Base-by-base conservation (phyloP, 2,329 filamentous ascomycete species). In the Colletotrichum sp. region DNA sequence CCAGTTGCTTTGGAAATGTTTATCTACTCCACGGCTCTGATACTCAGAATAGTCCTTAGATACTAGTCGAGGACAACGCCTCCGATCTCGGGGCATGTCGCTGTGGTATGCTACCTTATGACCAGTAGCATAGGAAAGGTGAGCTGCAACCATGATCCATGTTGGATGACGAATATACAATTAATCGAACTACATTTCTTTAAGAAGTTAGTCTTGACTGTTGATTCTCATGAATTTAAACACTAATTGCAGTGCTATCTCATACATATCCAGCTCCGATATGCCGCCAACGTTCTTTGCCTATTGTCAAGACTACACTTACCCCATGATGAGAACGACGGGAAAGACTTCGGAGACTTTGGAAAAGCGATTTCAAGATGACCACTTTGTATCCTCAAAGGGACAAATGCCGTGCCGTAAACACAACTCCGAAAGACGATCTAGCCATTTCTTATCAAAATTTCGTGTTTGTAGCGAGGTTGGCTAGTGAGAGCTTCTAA, bases 281-380 rank as follows among this genome's bases (percentile, higher is more conserved):
- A 10, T 44, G 39, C 39, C 5, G 44, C 18, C 3, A 49, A 21
- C 5, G 1, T 49, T 49, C 9, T 44, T 10, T 0, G 44, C 10
- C 10, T 13, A 6, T 21, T 49, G n/a, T 3, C 10, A 13, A 8
- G 18, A n/a, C 44, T 49, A 21, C 1, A 21, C 10, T 0, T 0
- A 0, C n/a, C 6, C 13, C 44, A 8, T 0, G n/a, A 10, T 21
- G n/a, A 49, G 0, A 21, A 1, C 0, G 13, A 2, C 0, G 10
- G 44, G 10, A 49, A 49, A 4, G n/a, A 3, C 10, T 4, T 7
- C 44, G 4, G n/a, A 21, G n/a, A 49, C n/a, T 49, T n/a, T 49
- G 3, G 3, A 49, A 12, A 49, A 6, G 18, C n/a, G n/a, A n/a
- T n/a, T n/a, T n/a, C n/a, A n/a, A n/a, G n/a, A n/a, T n/a, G 1